These are phyloP conservation scores for Scheffersomyces insectosa DNA, from an alignment of 1,139 yeast species.

Conservation along the genomic window DNA sequence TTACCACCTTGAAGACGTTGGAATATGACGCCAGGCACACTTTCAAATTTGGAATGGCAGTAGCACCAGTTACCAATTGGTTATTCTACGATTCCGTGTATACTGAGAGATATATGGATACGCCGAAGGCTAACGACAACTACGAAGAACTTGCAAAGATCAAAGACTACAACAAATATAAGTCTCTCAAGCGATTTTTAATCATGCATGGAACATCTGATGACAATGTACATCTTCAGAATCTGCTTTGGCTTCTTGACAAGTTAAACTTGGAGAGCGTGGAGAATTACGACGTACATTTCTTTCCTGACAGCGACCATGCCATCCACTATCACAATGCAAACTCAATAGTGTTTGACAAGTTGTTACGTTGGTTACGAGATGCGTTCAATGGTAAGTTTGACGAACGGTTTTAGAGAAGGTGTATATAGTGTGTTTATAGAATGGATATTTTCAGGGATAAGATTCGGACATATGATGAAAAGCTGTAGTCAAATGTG, in stretches of 20 bases:
- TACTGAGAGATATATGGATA: conserved; percentile 88
- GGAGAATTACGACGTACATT: conserved; percentile 85
- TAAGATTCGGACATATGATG: too few species aligned
- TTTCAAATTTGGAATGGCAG: conserved; percentile 81
- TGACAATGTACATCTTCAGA: conserved; percentile 94
- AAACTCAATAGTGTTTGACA: conserved; percentile 70
- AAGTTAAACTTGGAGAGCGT: conserved; percentile 58
- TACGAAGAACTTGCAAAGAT: conserved; percentile 50
- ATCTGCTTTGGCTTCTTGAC: conserved; percentile 76
- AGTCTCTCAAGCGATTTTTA: conserved; percentile 57
- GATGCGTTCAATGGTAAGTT: conserved; percentile 66
- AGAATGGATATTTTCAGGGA: too few species aligned
- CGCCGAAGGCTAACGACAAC: conserved; percentile 54
- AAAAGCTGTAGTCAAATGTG: too few species aligned
- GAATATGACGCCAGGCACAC: conserved; percentile 69
- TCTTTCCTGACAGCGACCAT: conserved; percentile 95
- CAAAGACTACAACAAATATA: conserved; percentile 50
- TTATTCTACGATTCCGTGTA: conserved; percentile 75
- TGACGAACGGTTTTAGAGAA: conserved; percentile 9
- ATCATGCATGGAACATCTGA: conserved; percentile 96
- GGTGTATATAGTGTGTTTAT: too few species aligned
- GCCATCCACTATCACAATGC: conserved; percentile 80
- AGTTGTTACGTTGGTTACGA: conserved; percentile 65
- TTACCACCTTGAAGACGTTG: conserved; percentile 70
- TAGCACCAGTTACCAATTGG: conserved; percentile 91